Conservation (phyloP, 805 yeast species). For the Millerago galiae region DNA sequence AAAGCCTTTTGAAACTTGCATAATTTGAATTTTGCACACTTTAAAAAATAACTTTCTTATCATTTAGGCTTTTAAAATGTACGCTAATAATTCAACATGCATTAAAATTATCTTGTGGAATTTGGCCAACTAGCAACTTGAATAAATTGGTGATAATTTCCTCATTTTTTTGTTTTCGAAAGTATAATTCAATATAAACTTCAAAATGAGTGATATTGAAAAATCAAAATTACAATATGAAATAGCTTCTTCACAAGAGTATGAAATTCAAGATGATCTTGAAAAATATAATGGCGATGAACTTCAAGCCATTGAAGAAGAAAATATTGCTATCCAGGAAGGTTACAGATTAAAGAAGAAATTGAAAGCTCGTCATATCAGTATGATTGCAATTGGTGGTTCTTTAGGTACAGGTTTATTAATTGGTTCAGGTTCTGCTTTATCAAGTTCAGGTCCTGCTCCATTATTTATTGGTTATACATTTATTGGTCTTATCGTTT, state of each 20-base stretch:
- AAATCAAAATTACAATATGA: slow-evolving; percentile 2
- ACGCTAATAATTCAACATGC: too few species aligned
- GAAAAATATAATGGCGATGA: slow-evolving; percentile 7
- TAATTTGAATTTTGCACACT: too few species aligned
- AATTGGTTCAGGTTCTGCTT: slow-evolving; percentile 69
- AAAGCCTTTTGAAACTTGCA: too few species aligned
- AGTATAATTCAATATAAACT: too few species aligned
- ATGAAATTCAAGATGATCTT: slow-evolving; percentile 8
- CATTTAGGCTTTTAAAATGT: too few species aligned
- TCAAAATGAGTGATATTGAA: slow-evolving; percentile 4
- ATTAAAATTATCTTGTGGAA: too few species aligned
- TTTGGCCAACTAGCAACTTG: too few species aligned
- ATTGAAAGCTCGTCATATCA: slow-evolving; percentile 46
- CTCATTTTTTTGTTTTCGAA: not conserved
- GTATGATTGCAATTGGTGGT: slow-evolving; percentile 79
- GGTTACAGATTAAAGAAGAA: slow-evolving; percentile 4
- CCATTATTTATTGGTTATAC: slow-evolving; percentile 44
- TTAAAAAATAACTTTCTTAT: too few species aligned
- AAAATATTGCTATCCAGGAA: slow-evolving; percentile 8
- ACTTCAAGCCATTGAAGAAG: slow-evolving; percentile 1
- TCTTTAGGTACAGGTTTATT: slow-evolving; percentile 77
- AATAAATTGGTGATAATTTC: not conserved
- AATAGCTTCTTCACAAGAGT: slow-evolving; percentile 1
- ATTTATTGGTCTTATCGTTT: slow-evolving; percentile 61
- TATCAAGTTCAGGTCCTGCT: slow-evolving; percentile 67